Conservation (phyloP, 2,329 filamentous ascomycete genomes). For the Penicillium italicum region DNA sequence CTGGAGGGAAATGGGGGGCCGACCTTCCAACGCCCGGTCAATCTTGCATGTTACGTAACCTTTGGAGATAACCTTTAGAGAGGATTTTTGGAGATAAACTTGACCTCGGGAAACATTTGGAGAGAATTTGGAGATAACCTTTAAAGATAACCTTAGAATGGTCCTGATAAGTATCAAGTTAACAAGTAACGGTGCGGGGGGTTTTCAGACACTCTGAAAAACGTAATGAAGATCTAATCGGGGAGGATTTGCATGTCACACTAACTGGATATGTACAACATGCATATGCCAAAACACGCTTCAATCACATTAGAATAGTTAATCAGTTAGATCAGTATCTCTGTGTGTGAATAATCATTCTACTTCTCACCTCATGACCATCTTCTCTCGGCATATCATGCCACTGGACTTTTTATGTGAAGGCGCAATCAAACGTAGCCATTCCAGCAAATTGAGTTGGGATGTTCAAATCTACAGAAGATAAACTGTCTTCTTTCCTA, state of each 20-base stretch:
- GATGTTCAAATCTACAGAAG: background rate
- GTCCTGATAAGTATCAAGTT: background rate
- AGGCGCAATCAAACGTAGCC: background rate
- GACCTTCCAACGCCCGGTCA: too few species aligned
- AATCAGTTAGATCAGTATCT: background rate
- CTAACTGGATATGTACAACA: too few species aligned
- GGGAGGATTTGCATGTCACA: background rate
- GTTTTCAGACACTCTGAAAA: background rate
- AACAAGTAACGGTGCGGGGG: background rate
- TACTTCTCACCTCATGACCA: background rate
- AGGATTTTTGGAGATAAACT: too few species aligned
- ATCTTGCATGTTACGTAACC: background rate
- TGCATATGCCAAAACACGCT: background rate
- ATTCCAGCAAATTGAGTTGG: background rate
- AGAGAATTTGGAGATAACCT: background rate
- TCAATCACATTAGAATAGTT: background rate
- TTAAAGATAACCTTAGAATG: background rate
- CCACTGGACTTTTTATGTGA: background rate
- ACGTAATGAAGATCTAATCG: background rate
- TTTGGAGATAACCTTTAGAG: background rate
- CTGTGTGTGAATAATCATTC: background rate
- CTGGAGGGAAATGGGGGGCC: background rate
- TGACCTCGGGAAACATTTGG: too few species aligned
- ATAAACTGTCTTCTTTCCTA: background rate
- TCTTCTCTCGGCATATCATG: background rate